Evolutionary conservation across 768 basidiomycete species (phyloP).

Genomic region (Lentinula edodes): DNA sequence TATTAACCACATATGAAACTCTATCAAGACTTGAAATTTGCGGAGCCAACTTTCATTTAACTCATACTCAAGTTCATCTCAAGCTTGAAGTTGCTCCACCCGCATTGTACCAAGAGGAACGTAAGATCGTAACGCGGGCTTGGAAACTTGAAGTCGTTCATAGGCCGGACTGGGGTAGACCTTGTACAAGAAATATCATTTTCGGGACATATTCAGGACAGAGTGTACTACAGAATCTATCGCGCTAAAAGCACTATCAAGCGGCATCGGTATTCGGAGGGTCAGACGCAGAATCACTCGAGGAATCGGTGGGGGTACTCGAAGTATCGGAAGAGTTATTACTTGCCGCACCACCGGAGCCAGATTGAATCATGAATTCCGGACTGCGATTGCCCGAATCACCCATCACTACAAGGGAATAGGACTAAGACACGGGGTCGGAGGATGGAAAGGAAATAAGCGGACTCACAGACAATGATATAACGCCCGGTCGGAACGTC

Average conservation of each 20-base stretch:
- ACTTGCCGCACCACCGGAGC: background rate
- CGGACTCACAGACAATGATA: conserved; percentile 44
- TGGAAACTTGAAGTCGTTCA: background rate
- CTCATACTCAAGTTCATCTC: no score
- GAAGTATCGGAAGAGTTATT: background rate
- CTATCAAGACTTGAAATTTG: background rate
- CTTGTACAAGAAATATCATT: background rate
- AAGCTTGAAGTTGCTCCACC: no score
- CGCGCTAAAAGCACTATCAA: background rate
- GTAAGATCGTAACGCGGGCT: background rate
- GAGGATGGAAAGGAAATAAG: background rate
- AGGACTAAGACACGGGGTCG: background rate
- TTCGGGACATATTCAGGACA: background rate
- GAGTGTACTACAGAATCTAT: background rate
- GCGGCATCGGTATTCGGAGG: background rate
- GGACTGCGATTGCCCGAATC: conserved; percentile 53
- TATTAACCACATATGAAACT: no score
- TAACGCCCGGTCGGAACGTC: conserved; percentile 31
- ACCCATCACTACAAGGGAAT: conserved; percentile 37
- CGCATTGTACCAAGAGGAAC: no score
- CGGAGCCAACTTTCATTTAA: background rate
- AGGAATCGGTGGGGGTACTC: background rate
- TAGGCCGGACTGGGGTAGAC: no score
- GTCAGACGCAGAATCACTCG: background rate
- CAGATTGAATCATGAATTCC: conserved; percentile 35